phyloP scores from a whole-genome alignment of 768 basidiomycete species.

The Naganishia antarctica region DNA sequence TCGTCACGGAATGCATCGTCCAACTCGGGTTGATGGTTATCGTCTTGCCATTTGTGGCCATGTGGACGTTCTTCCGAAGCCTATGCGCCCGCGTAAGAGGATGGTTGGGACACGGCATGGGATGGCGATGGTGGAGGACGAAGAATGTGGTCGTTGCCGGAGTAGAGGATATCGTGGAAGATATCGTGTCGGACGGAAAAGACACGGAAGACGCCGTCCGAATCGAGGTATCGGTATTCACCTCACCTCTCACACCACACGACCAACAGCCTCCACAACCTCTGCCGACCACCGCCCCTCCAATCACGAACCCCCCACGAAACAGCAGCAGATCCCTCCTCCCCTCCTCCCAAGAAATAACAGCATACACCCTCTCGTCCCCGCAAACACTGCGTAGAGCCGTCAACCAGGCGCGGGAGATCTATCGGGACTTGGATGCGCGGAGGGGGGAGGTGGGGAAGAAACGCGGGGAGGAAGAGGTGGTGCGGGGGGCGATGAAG shows the following conservation, averaged over 20 bases:
- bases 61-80: neutral
- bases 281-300: neutral
- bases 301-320: too few species aligned
- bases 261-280: neutral
- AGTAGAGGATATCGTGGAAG: neutral
- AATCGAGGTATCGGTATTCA: neutral
- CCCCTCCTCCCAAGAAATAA: neutral
- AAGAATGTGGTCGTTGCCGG: neutral
- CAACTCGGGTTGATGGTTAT: conserved; percentile 9
- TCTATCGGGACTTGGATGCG: neutral
- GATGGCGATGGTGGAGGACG: neutral
- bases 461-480: neutral
- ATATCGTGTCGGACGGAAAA: neutral
- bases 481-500: neutral
- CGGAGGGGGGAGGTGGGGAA: conserved; percentile 1
- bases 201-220: neutral
- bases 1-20: conserved; percentile 5
- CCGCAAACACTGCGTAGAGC: conserved; percentile 7
- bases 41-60: conserved; percentile 3
- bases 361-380: conserved; percentile 13
- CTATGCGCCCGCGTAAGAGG: too few species aligned
- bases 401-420: conserved; percentile 3
- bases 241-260: neutral
- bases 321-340: neutral
- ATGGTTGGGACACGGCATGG: neutral